phyloP scores from a whole-genome alignment of 495 filamentous ascomycete species.

The Saxophila tyrrhenica region DNA sequence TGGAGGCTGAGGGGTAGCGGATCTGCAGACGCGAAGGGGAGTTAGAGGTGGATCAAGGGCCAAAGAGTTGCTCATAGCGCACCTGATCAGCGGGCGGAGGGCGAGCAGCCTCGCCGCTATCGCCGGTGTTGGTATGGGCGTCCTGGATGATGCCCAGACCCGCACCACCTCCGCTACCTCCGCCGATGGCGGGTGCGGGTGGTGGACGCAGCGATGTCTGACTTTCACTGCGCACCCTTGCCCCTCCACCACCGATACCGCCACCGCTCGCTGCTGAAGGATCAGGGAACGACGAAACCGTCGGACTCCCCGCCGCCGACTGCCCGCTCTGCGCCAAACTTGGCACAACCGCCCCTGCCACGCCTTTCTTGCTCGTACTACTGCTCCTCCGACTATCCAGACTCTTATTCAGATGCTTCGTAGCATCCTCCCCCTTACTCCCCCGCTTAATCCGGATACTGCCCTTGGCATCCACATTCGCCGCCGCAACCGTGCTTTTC shows the following conservation, averaged over 20 bases:
- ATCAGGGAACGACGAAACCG: neutral
- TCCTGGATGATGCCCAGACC: slow-evolving; percentile 18
- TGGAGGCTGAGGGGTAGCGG: neutral
- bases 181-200: slow-evolving; percentile 2
- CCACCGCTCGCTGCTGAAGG: neutral
- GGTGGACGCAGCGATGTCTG: slow-evolving; percentile 7
- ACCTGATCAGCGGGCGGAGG: slow-evolving; percentile 26
- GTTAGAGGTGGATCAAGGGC: slow-evolving; percentile 19
- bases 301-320: too few species aligned
- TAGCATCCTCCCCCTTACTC: slow-evolving; percentile 54
- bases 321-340: neutral
- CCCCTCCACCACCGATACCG: neutral
- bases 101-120: slow-evolving; percentile 4
- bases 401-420: slow-evolving; percentile 70
- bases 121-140: too few species aligned
- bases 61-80: slow-evolving; percentile 31
- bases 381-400: slow-evolving; percentile 85
- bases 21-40: too few species aligned
- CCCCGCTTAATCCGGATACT: slow-evolving; percentile 49
- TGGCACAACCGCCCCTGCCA: slow-evolving; percentile 16
- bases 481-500: slow-evolving; percentile 82
- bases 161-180: neutral
- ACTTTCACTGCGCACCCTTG: too few species aligned
- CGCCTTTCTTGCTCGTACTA: slow-evolving; percentile 53
- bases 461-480: slow-evolving; percentile 72